Base-by-base conservation (phyloP, 345 rosid species). In the Alliaria petiolata region DNA sequence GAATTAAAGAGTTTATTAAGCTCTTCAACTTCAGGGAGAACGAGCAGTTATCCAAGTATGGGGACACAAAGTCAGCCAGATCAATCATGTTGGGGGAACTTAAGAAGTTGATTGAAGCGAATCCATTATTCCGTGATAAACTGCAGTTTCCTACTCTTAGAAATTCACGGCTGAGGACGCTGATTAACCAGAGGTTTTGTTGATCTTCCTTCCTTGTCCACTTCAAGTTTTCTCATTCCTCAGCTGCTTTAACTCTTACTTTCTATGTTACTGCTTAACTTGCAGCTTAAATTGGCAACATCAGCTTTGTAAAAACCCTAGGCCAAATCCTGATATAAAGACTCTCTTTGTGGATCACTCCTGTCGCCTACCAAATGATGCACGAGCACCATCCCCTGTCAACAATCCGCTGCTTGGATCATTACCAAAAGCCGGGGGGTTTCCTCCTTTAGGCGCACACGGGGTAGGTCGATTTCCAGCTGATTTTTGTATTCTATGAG, bases 281-380 rank as follows among this genome's bases (percentile, higher is more conserved):
- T 74, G 35, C 96, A 95, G 99, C 82, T 83, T 95, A 82, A 95
- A 95, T 78, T 95, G 99, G 99, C 99, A 91, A 81, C 98, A 95
- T 68, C 99, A 95, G 79, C 97, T 95, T 62, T 95, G 98, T 81
- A 95, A 91, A 74, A 88, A 83, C 73, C 99, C 99, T 57, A 85
- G 99, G 85, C 85, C 98, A 13, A 95, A 95, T 82, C 99, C 99
- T 49, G 99, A 95, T 86, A 95, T 95, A 45, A 95, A 91, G 85
- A 91, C 98, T 55, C 93, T 95, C 20, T 95, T 95, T 79, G 89
- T 92, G 67, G 99, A 95, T 80, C 99, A 95, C 76, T 85, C 98
- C 25, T 95, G 99, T 77, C 96, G 98, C 60, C 91, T 85, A 65
- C 93, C 98, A 67, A 95, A 91, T 79, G 99, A 97, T 76, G 97